Evolutionary conservation across 352 stramenopile species (phyloP).

Genomic region (Globisporangium polare): DNA sequence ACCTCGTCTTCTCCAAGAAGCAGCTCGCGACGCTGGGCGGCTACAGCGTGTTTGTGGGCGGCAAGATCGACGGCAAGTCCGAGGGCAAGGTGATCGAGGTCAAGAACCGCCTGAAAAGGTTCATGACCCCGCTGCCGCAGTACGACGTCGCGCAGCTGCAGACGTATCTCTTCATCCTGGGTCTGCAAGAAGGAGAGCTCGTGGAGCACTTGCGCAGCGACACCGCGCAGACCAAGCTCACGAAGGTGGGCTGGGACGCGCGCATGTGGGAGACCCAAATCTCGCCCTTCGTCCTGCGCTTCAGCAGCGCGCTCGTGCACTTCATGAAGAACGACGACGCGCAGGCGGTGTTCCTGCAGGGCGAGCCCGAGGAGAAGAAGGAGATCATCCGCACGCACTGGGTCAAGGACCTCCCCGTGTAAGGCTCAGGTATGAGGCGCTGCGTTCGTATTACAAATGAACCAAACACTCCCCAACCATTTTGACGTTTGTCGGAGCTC

Average conservation of each 20-base stretch:
- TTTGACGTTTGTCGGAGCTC: not conserved
- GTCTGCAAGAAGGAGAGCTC: conserved; percentile 57
- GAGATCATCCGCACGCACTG: conserved; percentile 78
- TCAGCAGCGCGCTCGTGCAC: conserved; percentile 62
- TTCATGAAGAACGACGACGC: conserved; percentile 64
- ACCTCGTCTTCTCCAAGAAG: conserved; percentile 75
- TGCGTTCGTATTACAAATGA: not conserved
- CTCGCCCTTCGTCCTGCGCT: conserved; percentile 59
- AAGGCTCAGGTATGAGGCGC: not conserved
- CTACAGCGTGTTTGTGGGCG: conserved; percentile 68
- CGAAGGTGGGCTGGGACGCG: conserved; percentile 59
- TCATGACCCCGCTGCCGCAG: conserved; percentile 66
- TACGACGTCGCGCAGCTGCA: conserved; percentile 84
- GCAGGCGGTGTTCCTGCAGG: conserved; percentile 46
- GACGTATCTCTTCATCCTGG: conserved; percentile 84
- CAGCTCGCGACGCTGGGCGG: conserved; percentile 39
- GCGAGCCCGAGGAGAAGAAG: conserved; percentile 38
- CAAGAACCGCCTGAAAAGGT: conserved; percentile 74
- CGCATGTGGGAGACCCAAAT: conserved; percentile 69
- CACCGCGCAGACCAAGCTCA: conserved; percentile 60
- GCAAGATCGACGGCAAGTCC: conserved; percentile 75
- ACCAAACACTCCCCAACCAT: not conserved
- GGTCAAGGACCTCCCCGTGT: conserved; percentile 24
- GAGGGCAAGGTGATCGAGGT: conserved; percentile 82
- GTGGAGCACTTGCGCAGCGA: conserved; percentile 73